These are phyloP conservation scores for Tothia fuscella DNA, from an alignment of 2,329 filamentous ascomycete genomes.

Conservation along the genomic window DNA sequence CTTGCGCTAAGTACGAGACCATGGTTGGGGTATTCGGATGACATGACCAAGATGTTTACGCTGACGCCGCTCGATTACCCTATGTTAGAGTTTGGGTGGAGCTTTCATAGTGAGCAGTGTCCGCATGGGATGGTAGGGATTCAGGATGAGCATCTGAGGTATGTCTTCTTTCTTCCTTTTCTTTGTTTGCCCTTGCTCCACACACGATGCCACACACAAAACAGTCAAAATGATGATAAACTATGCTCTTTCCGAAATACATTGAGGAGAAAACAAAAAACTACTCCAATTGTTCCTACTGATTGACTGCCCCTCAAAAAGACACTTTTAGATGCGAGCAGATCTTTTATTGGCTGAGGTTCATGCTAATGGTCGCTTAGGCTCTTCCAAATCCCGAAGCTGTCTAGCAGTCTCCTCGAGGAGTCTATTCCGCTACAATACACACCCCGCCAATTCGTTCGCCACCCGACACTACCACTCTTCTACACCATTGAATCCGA, in stretches of 20 bases:
- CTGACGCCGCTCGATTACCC: constrained; percentile 85
- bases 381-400: constrained; percentile 82
- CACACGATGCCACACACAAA: constrained; percentile 11
- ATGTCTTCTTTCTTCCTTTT: constrained; percentile 30
- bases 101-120: constrained; percentile 91
- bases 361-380: constrained; percentile 29
- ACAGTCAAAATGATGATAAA: too few relatives aligned
- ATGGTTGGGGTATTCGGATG: constrained; percentile 92
- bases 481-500: constrained; percentile 95
- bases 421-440: constrained; percentile 79
- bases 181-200: constrained; percentile 12
- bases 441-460: constrained; percentile 77
- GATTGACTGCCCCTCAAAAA: constrained; percentile 39
- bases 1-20: constrained; percentile 83
- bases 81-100: constrained; percentile 86
- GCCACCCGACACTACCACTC: constrained; percentile 74
- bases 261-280: constrained; percentile 7
- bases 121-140: constrained; percentile 90
- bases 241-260: constrained; percentile 11
- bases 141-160: constrained; percentile 78
- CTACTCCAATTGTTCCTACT: constrained; percentile 96
- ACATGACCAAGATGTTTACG: constrained; percentile 76
- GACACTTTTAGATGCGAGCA: background rate
- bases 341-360: constrained; percentile 10
- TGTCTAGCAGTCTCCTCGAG: constrained; percentile 76